Base-by-base conservation (phyloP, 345 rosid species). In the Balakata baccata region DNA sequence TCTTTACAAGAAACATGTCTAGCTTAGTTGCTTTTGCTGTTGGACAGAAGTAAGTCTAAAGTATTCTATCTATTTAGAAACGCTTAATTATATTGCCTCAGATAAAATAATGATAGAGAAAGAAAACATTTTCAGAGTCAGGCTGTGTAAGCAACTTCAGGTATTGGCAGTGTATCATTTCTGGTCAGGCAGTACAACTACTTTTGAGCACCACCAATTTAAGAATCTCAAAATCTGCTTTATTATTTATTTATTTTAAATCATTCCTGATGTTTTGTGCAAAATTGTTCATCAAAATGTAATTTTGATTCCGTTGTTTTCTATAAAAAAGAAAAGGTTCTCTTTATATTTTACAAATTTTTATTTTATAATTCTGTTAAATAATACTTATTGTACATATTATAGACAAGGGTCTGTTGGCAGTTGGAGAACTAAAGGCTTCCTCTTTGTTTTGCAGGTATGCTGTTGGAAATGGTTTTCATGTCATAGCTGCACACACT, bases 1-100 rank as follows among this genome's bases (percentile, higher is more conserved):
- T 94, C 87, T 94, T 92, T 66, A 94, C 98, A 0, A 72, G 98
- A 78, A 94, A 92, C 77, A 89, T 92, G 97, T 94, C 98, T 58
- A 88, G 90, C 72, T 83, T 94, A 80, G 94, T 94, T 78, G 98
- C 97, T 83, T 94, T 94, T 75, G 92, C 97, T 20, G 81, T 94
- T 23, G 98, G 98, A 52, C 87, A 94, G 64, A 90, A 87, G 98
- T 94, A 77, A 82, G 98, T 81, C 2, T 3, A 43, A 51, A 6
- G 49, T 8, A 12, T 60, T 38, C 11, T 39, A 18, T 54, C n/a
- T 61, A n/a, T 60, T 38, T 43, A 16, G 4, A n/a, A 25, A 11
- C 50, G 25, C 34, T 37, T 22, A 10, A 14, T 60, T 34, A 7
- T 6, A 23, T 18, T 68, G 59, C 22, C 18, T 68, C 3, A 23